Evolutionary conservation across 116 monocot species (phyloP).

Genomic region (Trichopus zeylanicus): DNA sequence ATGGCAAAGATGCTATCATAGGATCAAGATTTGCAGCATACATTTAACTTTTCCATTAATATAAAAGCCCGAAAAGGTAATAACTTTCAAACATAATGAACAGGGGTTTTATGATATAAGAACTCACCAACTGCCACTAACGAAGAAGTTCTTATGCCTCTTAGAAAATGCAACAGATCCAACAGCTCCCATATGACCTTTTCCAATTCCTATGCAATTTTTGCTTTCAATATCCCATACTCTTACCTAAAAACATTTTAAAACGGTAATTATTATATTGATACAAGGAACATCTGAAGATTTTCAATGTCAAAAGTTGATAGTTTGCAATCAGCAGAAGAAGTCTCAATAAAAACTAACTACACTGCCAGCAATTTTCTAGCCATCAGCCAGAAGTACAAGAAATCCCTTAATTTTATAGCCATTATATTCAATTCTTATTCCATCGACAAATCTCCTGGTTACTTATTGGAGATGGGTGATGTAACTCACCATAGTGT

Average conservation of each 20-base stretch:
- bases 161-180: slow-evolving; percentile 94
- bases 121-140: slow-evolving; percentile 88
- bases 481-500: slow-evolving; percentile 89
- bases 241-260: slow-evolving; percentile 63
- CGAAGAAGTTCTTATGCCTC: slow-evolving; percentile 73
- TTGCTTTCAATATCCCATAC: slow-evolving; percentile 71
- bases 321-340: not conserved
- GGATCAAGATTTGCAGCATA: too few species aligned
- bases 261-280: too few species aligned
- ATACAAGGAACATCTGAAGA: too few species aligned
- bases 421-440: too few species aligned
- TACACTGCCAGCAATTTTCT: too few species aligned
- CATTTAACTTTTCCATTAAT: too few species aligned
- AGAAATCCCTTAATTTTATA: too few species aligned
- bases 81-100: not conserved
- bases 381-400: too few species aligned
- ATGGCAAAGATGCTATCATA: too few species aligned
- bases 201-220: slow-evolving; percentile 73
- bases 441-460: too few species aligned
- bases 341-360: too few species aligned
- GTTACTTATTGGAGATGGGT: too few species aligned
- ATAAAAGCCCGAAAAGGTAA: not conserved
- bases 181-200: slow-evolving; percentile 82
- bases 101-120: not conserved
- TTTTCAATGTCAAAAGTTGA: not conserved